Percentiles rank a stretch among this genome's conserved stretches.
Conservation (phyloP, 2,329 filamentous ascomycete genomes). For the Monosporascus sp. region DNA sequence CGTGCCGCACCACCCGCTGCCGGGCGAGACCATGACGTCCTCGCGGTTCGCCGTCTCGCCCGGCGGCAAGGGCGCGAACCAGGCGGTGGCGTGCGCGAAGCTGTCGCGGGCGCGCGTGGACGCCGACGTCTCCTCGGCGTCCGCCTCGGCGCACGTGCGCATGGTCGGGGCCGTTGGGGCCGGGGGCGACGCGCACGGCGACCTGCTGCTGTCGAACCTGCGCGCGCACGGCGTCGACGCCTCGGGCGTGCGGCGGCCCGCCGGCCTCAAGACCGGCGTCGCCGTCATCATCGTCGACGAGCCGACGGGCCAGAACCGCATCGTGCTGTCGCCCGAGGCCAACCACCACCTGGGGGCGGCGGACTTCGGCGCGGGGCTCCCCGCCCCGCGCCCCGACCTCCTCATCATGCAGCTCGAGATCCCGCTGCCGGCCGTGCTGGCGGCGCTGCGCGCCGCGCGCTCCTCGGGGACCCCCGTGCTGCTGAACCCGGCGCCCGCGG, state of each 20-base stretch:
- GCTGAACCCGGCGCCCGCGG: constrained; percentile 80
- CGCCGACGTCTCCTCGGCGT: constrained; percentile 25
- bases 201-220: constrained; percentile 54
- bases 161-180: constrained; percentile 73
- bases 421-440: constrained; percentile 59
- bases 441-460: constrained; percentile 50
- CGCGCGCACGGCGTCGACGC: constrained; percentile 58
- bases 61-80: constrained; percentile 94
- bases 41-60: constrained; percentile 73
- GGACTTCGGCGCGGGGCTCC: constrained; percentile 29
- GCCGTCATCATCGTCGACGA: constrained; percentile 74
- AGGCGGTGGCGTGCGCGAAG: constrained; percentile 83
- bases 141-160: constrained; percentile 43
- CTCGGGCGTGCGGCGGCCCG: constrained; percentile 39
- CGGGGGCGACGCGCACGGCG: constrained; percentile 54
- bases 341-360: constrained; percentile 49
- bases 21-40: constrained; percentile 84
- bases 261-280: constrained; percentile 56
- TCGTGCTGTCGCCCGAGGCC: constrained; percentile 67
- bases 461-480: constrained; percentile 56
- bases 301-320: constrained; percentile 69
- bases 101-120: constrained; percentile 57
- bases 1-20: constrained; percentile 74
- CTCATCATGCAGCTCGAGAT: constrained; percentile 78
- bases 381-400: constrained; percentile 46